phyloP scores from a whole-genome alignment of 2,329 filamentous ascomycete genomes.

The Sclerotinia glacialis region DNA sequence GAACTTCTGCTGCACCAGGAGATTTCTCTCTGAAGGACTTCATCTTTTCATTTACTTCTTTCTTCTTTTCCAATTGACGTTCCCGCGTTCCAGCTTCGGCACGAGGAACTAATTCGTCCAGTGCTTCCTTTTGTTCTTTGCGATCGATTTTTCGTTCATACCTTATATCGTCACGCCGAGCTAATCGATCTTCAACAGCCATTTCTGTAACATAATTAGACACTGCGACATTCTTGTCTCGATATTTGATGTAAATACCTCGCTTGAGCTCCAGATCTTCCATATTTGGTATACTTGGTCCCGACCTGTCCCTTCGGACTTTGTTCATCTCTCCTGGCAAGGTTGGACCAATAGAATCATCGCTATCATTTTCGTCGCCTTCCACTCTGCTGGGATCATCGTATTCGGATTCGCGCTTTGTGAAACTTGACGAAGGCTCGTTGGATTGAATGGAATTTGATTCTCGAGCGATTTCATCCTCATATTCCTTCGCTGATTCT shows the following conservation, averaged over 20 bases:
- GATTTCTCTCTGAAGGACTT: conserved; percentile 68
- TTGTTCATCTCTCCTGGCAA: conserved; percentile 42
- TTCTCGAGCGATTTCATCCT: conserved; percentile 22
- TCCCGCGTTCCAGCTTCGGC: conserved; percentile 81
- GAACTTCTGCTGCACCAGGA: conserved; percentile 61
- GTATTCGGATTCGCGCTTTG: neutral
- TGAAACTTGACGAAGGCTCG: conserved; percentile 17
- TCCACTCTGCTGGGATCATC: neutral
- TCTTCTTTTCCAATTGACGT: conserved; percentile 81
- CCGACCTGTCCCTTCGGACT: conserved; percentile 35
- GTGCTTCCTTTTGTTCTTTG: conserved; percentile 62
- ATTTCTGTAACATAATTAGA: conserved; percentile 34
- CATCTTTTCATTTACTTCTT: conserved; percentile 68
- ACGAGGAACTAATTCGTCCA: conserved; percentile 79
- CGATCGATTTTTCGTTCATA: conserved; percentile 63
- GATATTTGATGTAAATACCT: conserved; percentile 36
- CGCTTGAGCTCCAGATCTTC: conserved; percentile 69
- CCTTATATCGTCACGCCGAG: conserved; percentile 52
- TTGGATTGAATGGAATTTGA: conserved; percentile 20
- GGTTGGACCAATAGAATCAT: conserved; percentile 47
- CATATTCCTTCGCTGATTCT: conserved; percentile 25
- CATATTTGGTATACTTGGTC: conserved; percentile 66
- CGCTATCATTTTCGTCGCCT: conserved; percentile 34
- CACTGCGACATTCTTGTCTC: neutral
- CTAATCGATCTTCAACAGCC: conserved; percentile 48